Percentiles rank a stretch among this genome's conserved stretches.
These are phyloP conservation scores for Oryza brachyantha DNA, from an alignment of 176 grass and related monocot genomes.

Conservation along the genomic window DNA sequence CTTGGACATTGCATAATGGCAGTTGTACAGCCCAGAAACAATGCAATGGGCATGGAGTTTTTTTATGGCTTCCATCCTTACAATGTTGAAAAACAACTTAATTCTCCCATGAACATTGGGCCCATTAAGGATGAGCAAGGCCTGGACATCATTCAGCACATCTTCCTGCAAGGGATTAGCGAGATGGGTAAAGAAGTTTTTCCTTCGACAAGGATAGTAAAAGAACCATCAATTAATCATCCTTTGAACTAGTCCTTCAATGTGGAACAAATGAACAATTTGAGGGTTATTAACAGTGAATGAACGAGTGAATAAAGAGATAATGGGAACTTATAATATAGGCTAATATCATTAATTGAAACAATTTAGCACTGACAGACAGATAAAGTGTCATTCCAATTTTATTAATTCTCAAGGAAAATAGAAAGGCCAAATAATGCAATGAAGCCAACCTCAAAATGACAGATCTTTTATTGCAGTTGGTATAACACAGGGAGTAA, in stretches of 20 bases:
- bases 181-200: background rate
- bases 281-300: background rate
- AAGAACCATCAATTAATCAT: background rate
- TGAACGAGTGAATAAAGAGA: background rate
- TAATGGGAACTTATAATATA: background rate
- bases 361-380: background rate
- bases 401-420: slow-evolving; percentile 2
- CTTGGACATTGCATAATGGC: slow-evolving; percentile 37
- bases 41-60: slow-evolving; percentile 49
- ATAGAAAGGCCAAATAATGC: slow-evolving; percentile 1
- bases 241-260: background rate
- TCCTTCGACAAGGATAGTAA: background rate
- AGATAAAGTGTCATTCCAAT: background rate
- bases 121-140: background rate
- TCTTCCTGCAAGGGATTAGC: slow-evolving; percentile 27
- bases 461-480: background rate
- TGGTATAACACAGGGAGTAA: background rate
- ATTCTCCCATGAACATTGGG: background rate
- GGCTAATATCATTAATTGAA: slow-evolving; percentile 2
- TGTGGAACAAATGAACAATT: background rate
- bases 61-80: slow-evolving; percentile 37
- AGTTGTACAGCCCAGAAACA: slow-evolving; percentile 40
- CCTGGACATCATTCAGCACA: background rate
- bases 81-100: slow-evolving; percentile 11
- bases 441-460: slow-evolving; percentile 24